Evolutionary conservation across 805 yeast species (phyloP), one percentile per base, ranked within the genome.

Genomic region (Blastobotrys terrestris): DNA sequence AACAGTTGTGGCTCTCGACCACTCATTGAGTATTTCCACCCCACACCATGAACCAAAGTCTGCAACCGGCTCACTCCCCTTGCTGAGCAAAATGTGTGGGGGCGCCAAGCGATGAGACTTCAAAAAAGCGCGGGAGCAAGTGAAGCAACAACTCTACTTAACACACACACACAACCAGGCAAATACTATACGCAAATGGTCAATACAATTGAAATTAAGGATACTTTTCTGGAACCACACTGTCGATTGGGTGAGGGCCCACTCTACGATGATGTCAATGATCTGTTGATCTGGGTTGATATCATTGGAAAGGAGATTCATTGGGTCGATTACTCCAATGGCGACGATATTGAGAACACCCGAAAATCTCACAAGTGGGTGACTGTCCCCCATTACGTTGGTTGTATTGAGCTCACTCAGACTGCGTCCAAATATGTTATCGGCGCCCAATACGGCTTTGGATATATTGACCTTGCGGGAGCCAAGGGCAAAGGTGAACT

Each of bases 371-470:
- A 60, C 65, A 15, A 80, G 75, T 51, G 52, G 50, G 62, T 79
- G 48, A 62, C 65, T 43, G 67, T 77, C 42, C 64, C 65, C 7
- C 76, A 74, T 39, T 71, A 79, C 3, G 71, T 87, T 48, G 96
- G 96, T 13, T 91, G 85, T 14, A 76, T 90, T 57, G 87, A 82
- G 15, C 77, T 88, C 31, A 81, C 94, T 1, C 62, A 69, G 3
- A 56, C 64, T 6, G 73, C 83, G 55, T 77, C 77, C 39, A 75
- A 79, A 58, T 69, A 73, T 1, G 71, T 85, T 15, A 78, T 80
- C 53, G 94, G 90, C 50, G 78, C 79, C 48, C 78, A 80, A 60
- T 69, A 71, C 44, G 96, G 96, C 18, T 73, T 87, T 48, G 86
- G 81, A 11, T 68, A 70, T 43, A 79, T 79, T 39, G 71, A 77